These are phyloP conservation scores for Cadophora luteo-olivacea DNA, from an alignment of 2,329 filamentous ascomycete genomes.

Conservation along the genomic window DNA sequence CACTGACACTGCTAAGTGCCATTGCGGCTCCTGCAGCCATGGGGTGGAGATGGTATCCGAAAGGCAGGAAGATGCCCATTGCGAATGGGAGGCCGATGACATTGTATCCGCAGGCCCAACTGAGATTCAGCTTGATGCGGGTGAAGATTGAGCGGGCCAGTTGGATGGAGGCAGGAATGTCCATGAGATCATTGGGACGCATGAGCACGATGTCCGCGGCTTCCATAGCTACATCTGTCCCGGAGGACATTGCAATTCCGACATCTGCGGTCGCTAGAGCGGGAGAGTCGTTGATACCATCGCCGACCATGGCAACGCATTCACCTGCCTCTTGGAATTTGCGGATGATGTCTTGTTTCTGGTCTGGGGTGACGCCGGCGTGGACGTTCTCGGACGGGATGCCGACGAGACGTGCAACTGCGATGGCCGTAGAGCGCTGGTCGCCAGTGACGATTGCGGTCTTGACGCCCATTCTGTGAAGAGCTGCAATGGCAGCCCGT, in stretches of 20 bases:
- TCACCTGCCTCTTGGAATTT: constrained; percentile 77
- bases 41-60: constrained; percentile 86
- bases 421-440: constrained; percentile 80
- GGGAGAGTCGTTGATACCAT: constrained; percentile 98
- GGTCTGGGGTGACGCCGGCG: constrained; percentile 86
- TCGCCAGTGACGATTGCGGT: constrained; percentile 95
- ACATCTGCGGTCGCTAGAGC: constrained; percentile 91
- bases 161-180: constrained; percentile 85
- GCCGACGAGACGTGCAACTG: constrained; percentile 83
- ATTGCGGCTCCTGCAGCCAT: constrained; percentile 96
- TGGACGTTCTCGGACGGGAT: constrained; percentile 79
- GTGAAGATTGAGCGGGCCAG: constrained; percentile 86
- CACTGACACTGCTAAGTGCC: constrained; percentile 88
- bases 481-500: constrained; percentile 77
- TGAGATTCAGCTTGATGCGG: constrained; percentile 91
- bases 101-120: constrained; percentile 95
- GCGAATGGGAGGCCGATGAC: constrained; percentile 89
- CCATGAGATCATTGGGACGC: constrained; percentile 88
- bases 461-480: constrained; percentile 84
- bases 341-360: constrained; percentile 87
- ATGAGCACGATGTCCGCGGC: constrained; percentile 96
- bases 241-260: constrained; percentile 89
- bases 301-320: constrained; percentile 93
- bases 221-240: constrained; percentile 97
- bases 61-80: constrained; percentile 93